Evolutionary conservation across 345 rosid species (phyloP).

Genomic region (Luvunga scandens): DNA sequence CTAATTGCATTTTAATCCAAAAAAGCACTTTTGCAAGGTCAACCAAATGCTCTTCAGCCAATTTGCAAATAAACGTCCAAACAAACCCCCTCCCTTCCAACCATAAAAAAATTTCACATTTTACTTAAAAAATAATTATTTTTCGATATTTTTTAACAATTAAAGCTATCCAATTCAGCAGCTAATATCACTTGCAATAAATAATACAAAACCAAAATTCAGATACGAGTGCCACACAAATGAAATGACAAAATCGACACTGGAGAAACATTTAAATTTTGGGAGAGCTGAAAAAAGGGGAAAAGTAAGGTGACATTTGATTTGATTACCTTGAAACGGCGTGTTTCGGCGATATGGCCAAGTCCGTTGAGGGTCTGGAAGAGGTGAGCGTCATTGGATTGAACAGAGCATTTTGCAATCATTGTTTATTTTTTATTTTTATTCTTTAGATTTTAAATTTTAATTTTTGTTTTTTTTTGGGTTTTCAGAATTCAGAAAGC

Average conservation of each 20-base stretch:
- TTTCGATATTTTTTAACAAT: background rate
- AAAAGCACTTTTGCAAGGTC: background rate
- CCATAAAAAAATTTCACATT: background rate
- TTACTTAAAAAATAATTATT: no score
- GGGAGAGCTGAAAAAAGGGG: background rate
- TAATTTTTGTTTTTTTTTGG: background rate
- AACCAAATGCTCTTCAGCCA: background rate
- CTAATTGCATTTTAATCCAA: background rate
- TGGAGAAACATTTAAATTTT: background rate
- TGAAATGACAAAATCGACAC: background rate
- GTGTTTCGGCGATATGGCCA: conserved; percentile 61
- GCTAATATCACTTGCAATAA: background rate
- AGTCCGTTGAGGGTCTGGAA: conserved; percentile 64
- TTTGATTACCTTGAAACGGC: conserved; percentile 67
- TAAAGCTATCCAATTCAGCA: background rate
- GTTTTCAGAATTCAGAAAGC: no score
- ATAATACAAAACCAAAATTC: background rate
- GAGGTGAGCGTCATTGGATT: conserved; percentile 35
- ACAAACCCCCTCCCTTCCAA: background rate
- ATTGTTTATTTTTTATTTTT: conserved; percentile 10
- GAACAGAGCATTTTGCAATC: conserved; percentile 33
- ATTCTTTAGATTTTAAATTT: background rate
- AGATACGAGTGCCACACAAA: background rate
- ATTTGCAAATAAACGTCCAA: background rate
- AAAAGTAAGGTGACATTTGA: background rate